Evolutionary conservation across 768 basidiomycete genomes (phyloP), one percentile per base, ranked within the genome.

Genomic region (Amanita fuliginea): DNA sequence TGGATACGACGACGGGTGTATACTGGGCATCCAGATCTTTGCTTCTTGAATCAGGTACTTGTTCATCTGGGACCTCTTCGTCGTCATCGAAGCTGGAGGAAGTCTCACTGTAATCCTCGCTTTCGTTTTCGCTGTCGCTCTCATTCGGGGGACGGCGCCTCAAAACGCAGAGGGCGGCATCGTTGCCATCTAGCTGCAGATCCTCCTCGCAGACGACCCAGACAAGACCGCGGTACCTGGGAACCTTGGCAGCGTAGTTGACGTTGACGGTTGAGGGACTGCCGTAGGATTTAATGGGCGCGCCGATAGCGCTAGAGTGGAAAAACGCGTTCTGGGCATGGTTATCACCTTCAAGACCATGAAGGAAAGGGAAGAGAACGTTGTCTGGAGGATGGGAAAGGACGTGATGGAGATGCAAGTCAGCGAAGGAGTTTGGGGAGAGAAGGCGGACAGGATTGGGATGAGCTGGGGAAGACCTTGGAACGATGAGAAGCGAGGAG

Each of bases 281-380:
- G 42, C 57, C 35, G 26, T 51, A 53, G 21, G 39, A 52, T 24
- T 59, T 56, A 33, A 53, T 41, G 9, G 60, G 57, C 21, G 49
- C 53, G 36, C 56, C 52, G 3, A 57, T 56, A 6, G 57, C 49
- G 5, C 64, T 62, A 8, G 72, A 60, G 9, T 77, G 73, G 60
- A 94, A 94, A 72, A 93, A 93, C 18, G 75, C 71, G 58, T 86
- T 88, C 67, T 91, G 90, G 0, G 81, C 80, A 13, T 76, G 65
- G 59, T 90, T 89, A 51, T 81, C 74, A 54, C 87, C 83, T 58
- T 93, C 90, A 53, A 93, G 72, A 39, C 90, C 87, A 58, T 93
- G 91, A 13, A 91, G 67, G 67, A 92, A 95, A 0, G 91, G 91
- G 62, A 95, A 95, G 51, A 93, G 77, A 56, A 83, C 74, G 35